Percentiles rank a stretch among this genome's conserved stretches.
phyloP scores from a whole-genome alignment of 2,329 filamentous ascomycete genomes.

The Aphanocladium album region DNA sequence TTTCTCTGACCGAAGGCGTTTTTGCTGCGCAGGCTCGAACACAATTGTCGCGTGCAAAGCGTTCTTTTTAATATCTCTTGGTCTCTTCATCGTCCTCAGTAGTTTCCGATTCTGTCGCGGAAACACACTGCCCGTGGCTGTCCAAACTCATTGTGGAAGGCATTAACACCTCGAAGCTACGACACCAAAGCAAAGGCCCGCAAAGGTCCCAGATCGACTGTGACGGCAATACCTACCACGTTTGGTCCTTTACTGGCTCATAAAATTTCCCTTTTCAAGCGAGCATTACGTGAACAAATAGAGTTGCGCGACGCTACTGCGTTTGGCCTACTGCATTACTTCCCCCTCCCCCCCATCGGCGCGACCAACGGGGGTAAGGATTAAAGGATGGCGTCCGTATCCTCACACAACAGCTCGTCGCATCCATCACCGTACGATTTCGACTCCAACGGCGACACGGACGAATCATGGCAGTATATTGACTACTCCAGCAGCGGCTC shows the following conservation, averaged over 20 bases:
- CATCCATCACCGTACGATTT: conserved; percentile 36
- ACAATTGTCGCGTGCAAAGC: conserved; percentile 11
- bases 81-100: neutral
- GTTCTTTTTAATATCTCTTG: neutral
- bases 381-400: conserved; percentile 32
- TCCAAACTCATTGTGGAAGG: neutral
- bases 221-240: neutral
- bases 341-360: neutral
- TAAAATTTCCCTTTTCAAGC: neutral
- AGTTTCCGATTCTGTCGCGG: neutral
- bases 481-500: conserved; percentile 32
- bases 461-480: conserved; percentile 43
- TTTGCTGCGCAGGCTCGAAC: neutral
- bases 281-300: neutral
- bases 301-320: neutral
- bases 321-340: neutral
- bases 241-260: neutral
- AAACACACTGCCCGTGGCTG: neutral
- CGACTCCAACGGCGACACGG: conserved; percentile 32
- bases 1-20: conserved; percentile 12
- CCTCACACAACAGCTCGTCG: conserved; percentile 34
- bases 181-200: neutral
- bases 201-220: neutral
- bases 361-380: neutral
- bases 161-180: neutral